Evolutionary conservation across 257 asterid species (phyloP).

Genomic region (Osmanthus fragrans): DNA sequence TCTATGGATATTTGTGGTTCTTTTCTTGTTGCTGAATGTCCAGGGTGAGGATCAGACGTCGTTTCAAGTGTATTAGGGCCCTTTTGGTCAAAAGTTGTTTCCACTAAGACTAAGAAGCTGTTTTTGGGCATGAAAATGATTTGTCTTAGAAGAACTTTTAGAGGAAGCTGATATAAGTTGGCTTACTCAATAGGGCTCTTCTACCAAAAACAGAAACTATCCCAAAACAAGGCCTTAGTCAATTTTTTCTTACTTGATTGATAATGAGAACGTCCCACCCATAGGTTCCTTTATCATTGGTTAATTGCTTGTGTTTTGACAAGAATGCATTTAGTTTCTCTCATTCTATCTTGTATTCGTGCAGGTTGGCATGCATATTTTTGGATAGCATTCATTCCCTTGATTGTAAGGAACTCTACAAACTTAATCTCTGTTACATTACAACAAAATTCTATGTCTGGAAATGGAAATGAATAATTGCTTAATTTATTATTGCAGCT

Average conservation of each 20-base stretch:
- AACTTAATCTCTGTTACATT: background rate
- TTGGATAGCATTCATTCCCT: constrained; percentile 72
- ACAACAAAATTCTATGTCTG: background rate
- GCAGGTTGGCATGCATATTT: constrained; percentile 82
- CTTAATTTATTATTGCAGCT: constrained; percentile 40
- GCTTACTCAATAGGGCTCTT: no score
- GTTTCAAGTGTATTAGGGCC: background rate
- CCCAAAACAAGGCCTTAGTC: no score
- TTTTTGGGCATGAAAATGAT: no score
- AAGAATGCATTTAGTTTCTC: background rate
- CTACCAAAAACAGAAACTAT: no score
- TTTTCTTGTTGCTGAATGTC: constrained; percentile 66
- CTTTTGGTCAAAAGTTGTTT: no score
- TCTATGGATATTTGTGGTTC: constrained; percentile 66
- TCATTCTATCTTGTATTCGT: background rate
- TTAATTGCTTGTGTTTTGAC: background rate
- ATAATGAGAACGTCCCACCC: background rate
- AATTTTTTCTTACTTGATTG: no score
- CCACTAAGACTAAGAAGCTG: no score
- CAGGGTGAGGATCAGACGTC: constrained; percentile 41
- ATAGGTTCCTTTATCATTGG: background rate
- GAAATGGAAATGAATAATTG: background rate
- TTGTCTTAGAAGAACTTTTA: no score
- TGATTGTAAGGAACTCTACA: constrained; percentile 43
- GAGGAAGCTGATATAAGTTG: no score